Base-by-base conservation (phyloP, 345 rosid genomes). In the Alliaria petiolata region DNA sequence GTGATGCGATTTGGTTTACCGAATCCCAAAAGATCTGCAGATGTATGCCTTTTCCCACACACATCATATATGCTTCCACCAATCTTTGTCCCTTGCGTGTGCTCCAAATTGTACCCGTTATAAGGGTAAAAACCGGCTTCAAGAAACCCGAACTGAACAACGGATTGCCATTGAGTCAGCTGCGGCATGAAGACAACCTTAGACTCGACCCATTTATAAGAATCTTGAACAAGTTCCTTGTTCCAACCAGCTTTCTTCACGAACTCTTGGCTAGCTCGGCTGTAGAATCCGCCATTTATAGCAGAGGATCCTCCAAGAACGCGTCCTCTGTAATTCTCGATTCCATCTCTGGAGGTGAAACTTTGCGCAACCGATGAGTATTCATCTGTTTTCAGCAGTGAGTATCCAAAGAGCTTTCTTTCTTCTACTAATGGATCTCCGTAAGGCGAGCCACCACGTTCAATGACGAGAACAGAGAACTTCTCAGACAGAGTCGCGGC, bases 191-290 rank as follows among this genome's bases (percentile, higher is more conserved):
- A 86, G 25, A 88, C 90, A 30, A 88, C 74, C 70, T 72, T 85
- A 5, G 93, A 88, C 75, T 88, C 96, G 22, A 82, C 95, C 95
- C 93, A 88, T 54, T 77, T 55, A 39, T 89, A 84, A 51, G 92
- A 85, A 2, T 84, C 85, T 61, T 83, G 80, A 44, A 90, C 91
- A 10, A 78, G 71, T 46, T 77, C 80, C 42, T 81, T 79, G 39
- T 85, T 83, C 96, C 95, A 90, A 9, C 88, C 86, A 16, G 74
- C 81, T 54, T 70, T 76, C 53, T 71, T 69, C 11, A 89, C 78
- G 72, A 82, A 91, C 22, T 76, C 81, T 1, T 65, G 30, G 40
- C 90, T 89, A 12, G 93, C 93, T 80, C 96, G 76, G 67, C 93
- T 83, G 61, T 85, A 91, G 49, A 87, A 89, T 7, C 87, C 93